A percentile compares a stretch with the other conserved stretches of the same genome.
Conservation (phyloP, 148 eudicot genomes). For the Vaccinium darrowii region DNA sequence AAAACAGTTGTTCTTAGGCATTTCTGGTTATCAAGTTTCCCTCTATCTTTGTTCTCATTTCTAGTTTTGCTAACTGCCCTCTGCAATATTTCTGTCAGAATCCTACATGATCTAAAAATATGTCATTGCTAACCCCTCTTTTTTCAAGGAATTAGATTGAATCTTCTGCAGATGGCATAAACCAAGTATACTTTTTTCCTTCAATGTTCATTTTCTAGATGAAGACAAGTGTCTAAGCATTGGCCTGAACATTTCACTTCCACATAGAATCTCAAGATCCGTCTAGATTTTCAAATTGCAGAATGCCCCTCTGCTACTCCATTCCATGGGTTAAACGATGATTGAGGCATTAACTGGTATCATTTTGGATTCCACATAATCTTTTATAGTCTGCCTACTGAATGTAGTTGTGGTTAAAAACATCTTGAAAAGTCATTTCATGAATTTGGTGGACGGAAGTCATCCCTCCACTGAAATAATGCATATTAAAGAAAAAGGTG, state of each 20-base stretch:
- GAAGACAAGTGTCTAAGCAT: neutral
- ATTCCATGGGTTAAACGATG: neutral
- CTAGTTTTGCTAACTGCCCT: neutral
- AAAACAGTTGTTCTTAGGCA: neutral
- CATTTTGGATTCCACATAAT: neutral
- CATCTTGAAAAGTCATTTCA: neutral
- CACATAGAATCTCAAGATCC: neutral
- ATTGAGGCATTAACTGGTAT: neutral
- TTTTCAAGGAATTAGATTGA: neutral
- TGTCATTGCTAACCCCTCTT: neutral
- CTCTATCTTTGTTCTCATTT: neutral
- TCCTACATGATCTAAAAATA: neutral
- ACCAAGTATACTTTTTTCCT: neutral
- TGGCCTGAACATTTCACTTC: neutral
- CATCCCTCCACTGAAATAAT: too few relatives aligned
- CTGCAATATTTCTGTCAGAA: neutral
- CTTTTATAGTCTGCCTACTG: neutral
- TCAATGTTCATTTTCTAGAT: neutral
- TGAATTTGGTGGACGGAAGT: too few relatives aligned
- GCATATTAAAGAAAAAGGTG: neutral
- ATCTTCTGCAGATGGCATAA: neutral
- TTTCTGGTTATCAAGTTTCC: neutral
- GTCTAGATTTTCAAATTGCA: conserved; percentile 5
- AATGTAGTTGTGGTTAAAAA: neutral
- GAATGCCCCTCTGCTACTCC: neutral